Conservation (phyloP, 2,329 filamentous ascomycete genomes). For the Neofusicoccum sp. region DNA sequence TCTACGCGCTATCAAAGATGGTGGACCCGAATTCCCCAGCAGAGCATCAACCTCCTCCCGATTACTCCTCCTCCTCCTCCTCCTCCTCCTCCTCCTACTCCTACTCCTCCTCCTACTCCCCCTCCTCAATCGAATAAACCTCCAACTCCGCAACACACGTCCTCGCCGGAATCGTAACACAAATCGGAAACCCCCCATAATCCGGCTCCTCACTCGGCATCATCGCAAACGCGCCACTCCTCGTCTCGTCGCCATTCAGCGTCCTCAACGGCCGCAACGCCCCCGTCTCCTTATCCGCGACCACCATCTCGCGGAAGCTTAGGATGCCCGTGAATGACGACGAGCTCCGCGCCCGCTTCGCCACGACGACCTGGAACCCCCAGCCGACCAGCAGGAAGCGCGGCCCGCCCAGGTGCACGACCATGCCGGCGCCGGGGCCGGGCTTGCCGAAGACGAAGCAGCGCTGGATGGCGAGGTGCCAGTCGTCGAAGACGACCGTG, state of each 20-base stretch:
- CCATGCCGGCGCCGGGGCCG: constrained; percentile 42
- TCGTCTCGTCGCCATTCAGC: constrained; percentile 36
- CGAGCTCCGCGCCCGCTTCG: constrained; percentile 24
- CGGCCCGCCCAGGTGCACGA: constrained; percentile 40
- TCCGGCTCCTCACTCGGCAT: constrained; percentile 59
- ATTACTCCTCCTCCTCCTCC: background rate
- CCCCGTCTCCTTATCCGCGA: constrained; percentile 37
- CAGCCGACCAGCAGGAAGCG: constrained; percentile 47
- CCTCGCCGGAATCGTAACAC: constrained; percentile 53
- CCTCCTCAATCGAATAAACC: constrained; percentile 2
- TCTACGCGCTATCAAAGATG: too few species aligned
- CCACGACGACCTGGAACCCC: constrained; percentile 43
- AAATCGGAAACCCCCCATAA: constrained; percentile 57
- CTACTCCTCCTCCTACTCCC: background rate
- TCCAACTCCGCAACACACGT: constrained; percentile 31
- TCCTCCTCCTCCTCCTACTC: too few species aligned
- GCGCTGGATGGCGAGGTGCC: constrained; percentile 41
- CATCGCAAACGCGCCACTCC: constrained; percentile 49
- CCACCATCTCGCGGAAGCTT: constrained; percentile 42
- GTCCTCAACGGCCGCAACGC: constrained; percentile 35
- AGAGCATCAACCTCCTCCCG: too few species aligned
- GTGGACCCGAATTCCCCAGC: too few species aligned
- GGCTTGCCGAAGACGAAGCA: constrained; percentile 48
- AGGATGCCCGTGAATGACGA: constrained; percentile 46
- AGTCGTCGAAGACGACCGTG: constrained; percentile 35